Percentiles rank a stretch among this genome's conserved stretches.
These are phyloP conservation scores for Porpolomopsis calyptriformis DNA, from an alignment of 768 basidiomycete species.

Conservation along the genomic window DNA sequence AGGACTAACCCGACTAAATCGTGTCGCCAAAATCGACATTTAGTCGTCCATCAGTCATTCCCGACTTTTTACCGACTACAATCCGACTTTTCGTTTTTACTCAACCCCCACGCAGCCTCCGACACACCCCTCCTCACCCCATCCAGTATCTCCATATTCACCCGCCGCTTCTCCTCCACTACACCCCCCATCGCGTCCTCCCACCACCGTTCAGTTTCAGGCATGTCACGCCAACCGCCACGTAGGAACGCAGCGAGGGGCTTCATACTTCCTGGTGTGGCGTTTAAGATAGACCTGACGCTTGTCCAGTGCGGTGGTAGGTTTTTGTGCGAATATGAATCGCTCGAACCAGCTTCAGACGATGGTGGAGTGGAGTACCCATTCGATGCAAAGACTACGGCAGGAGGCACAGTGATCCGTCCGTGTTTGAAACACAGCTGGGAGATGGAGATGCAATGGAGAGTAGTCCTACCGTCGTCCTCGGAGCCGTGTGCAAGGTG, in stretches of 20 bases:
- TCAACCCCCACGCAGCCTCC: no score
- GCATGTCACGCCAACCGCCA: constrained; percentile 53
- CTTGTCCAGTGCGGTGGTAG: constrained; percentile 40
- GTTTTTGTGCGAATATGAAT: constrained; percentile 26
- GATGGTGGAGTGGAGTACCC: constrained; percentile 37
- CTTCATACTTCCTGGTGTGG: constrained; percentile 26
- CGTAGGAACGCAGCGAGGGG: constrained; percentile 37
- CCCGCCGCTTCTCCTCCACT: constrained; percentile 32
- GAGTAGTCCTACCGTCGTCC: constrained; percentile 42
- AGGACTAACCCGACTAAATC: no score
- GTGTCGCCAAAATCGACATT: no score
- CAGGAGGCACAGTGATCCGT: constrained; percentile 65
- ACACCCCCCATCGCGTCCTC: constrained; percentile 42
- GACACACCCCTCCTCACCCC: constrained; percentile 28
- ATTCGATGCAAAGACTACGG: constrained; percentile 46
- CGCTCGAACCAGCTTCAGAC: constrained; percentile 13
- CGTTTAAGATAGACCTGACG: constrained; percentile 29
- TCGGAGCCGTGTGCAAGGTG: constrained; percentile 27
- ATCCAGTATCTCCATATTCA: constrained; percentile 24
- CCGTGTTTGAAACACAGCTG: constrained; percentile 60
- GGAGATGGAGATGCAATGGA: constrained; percentile 57
- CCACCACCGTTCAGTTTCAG: constrained; percentile 58
- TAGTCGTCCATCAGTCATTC: no score
- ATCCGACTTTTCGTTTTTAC: no score
- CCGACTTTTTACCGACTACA: no score